phyloP scores from a whole-genome alignment of 1,284 basidiomycete genomes.

The Cerrena zonata region DNA sequence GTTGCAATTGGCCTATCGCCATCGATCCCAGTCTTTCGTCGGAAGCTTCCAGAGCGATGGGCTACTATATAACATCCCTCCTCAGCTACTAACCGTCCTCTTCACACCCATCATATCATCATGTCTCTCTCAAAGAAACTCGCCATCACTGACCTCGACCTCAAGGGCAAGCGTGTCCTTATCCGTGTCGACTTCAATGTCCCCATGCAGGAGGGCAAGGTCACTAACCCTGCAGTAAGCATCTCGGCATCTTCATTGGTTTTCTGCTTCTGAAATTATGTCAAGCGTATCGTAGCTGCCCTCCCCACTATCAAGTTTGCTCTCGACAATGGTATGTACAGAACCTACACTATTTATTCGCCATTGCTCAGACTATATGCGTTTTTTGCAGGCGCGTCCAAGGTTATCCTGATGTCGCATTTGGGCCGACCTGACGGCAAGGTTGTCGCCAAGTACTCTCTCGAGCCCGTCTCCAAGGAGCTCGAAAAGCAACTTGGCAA shows the following conservation, averaged over 20 bases:
- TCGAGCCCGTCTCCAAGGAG: slow-evolving; percentile 80
- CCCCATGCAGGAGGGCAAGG: slow-evolving; percentile 81
- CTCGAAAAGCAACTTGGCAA: slow-evolving; percentile 66
- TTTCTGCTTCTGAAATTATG: too few relatives aligned
- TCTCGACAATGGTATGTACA: slow-evolving; percentile 75
- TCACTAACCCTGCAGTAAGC: slow-evolving; percentile 93
- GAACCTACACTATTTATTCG: background rate
- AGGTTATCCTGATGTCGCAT: slow-evolving; percentile 94
- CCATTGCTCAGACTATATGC: background rate
- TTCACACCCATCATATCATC: slow-evolving; percentile 25
- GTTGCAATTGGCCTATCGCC: background rate
- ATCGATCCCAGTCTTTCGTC: background rate
- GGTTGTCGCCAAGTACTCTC: slow-evolving; percentile 83
- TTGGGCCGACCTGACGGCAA: slow-evolving; percentile 96
- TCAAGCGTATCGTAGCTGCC: slow-evolving; percentile 90
- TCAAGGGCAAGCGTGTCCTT: slow-evolving; percentile 88
- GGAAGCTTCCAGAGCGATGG: background rate
- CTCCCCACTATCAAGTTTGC: slow-evolving; percentile 95
- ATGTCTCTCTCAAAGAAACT: slow-evolving; percentile 97
- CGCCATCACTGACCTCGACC: slow-evolving; percentile 85
- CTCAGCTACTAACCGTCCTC: slow-evolving; percentile 6
- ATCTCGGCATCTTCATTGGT: slow-evolving; percentile 7
- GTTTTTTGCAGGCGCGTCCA: slow-evolving; percentile 61
- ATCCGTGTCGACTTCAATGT: slow-evolving; percentile 99
- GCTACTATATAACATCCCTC: background rate